Conservation (phyloP, 768 basidiomycete genomes). For the Suillus tomentosus region DNA sequence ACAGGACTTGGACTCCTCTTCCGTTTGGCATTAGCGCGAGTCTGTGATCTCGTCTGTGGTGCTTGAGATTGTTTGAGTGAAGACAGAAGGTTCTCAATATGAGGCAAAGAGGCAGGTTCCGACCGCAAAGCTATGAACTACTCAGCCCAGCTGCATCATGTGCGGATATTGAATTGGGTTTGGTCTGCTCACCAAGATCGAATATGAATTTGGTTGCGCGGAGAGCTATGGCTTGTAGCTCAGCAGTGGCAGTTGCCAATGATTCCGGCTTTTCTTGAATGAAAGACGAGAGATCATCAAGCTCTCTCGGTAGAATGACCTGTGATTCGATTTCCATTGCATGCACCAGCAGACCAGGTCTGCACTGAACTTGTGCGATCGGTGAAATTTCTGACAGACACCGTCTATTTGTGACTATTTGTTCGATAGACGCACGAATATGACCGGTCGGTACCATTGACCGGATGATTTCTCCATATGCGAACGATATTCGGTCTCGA, state of each 20-base stretch:
- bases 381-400: neutral
- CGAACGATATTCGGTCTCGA: neutral
- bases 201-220: conserved; percentile 75
- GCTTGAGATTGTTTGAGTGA: conserved; percentile 69
- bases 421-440: neutral
- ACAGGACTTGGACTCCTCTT: conserved; percentile 45
- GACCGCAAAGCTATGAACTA: conserved; percentile 57
- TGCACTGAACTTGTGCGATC: too few species aligned
- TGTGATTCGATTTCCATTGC: conserved; percentile 20
- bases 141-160: conserved; percentile 7
- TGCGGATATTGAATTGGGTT: conserved; percentile 9
- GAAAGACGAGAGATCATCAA: conserved; percentile 53
- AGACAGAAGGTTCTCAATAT: conserved; percentile 64
- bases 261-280: conserved; percentile 56
- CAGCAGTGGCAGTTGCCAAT: conserved; percentile 54
- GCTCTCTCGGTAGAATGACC: conserved; percentile 38
- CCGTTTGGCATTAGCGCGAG: conserved; percentile 39
- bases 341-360: neutral
- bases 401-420: neutral
- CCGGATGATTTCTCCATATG: too few species aligned
- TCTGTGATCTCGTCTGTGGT: conserved; percentile 74
- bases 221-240: conserved; percentile 59
- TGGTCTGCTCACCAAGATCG: conserved; percentile 59
- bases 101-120: conserved; percentile 63
- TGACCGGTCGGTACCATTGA: too few species aligned